Base-by-base conservation (phyloP, 2,329 filamentous ascomycete genomes). In the Falciphora oryzae region DNA sequence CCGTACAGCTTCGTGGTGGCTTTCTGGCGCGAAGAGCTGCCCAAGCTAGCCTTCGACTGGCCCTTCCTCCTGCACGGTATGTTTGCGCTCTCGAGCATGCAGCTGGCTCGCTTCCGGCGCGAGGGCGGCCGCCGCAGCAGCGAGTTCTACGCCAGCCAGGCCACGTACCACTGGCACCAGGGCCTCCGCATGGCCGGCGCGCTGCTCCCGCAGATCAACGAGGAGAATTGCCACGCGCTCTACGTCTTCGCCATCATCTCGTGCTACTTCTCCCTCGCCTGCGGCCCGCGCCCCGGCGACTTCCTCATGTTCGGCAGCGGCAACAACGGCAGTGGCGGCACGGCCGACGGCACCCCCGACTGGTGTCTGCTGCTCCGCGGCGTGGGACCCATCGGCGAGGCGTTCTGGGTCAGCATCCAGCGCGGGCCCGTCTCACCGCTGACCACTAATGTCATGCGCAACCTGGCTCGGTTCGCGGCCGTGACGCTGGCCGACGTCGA, bases 121-220 rank as follows among this genome's bases (percentile, higher is more conserved):
- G 53, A 31, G 29, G 60, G 60, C 35, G n/a, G 35, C 25, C 60
- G 32, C 38, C 60, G 60, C 38, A 56, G n/a, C 56, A 14, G 29
- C 18, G 62, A 63, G 16, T 59, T 35, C 29, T 59, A 63, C 56
- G 32, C 35, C 14, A 22, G 22, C 53, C 56, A 44, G 53, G 62
- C 62, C 56, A 57, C 32, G 4, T 28, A 27, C 13, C 62, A 63
- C 62, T 63, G 62, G 62, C 57, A 63, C 31, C 62, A 63, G 62
- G 56, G 53, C 53, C 53, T 58, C 18, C 31, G 57, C 53, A 57
- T 63, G 62, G 62, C 57, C 31, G 53, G 53, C 14, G 53, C 62
- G 29, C 29, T 63, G 44, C 31, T 63, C 29, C 32, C 62, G 28
- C 53, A 44, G 32, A 61, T 44, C 11, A 57, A 63, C 31, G 53